Base-by-base conservation (phyloP, 257 asterid species). In the Lycium ferocissimum region DNA sequence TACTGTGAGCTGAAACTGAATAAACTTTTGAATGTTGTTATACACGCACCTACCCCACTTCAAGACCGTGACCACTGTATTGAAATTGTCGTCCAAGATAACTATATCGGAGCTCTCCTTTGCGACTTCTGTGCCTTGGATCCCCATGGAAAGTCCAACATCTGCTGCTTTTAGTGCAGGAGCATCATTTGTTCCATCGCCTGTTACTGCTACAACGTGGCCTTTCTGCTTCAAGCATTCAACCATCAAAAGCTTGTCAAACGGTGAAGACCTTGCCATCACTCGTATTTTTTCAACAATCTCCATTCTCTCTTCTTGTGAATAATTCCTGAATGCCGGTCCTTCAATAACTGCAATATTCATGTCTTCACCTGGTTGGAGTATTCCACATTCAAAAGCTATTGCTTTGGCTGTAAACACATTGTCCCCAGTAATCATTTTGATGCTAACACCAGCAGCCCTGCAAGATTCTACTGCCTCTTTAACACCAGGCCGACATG, bases 1-100 rank as follows among this genome's bases (percentile, higher is more conserved):
- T n/a, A 89, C 90, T 0, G 92, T 89, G 69, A 89, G 90, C 79
- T 89, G 92, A 65, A 89, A 89, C 69, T 89, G 90, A 47, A 89
- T 87, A 73, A 89, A 89, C 43, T 89, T 89, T 51, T 89, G 89
- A 54, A 89, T 88, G 33, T 89, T 89, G 79, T 57, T 84, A 35
- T 89, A 89, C 37, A 88, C 90, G 54, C 86, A 89, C 71, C 92
- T 80, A 35, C 90, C 92, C 92, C 92, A 89, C 58, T 78, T 65
- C 76, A 84, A 40, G 51, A 87, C 90, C 6, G 88, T 88, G 57
- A 88, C 91, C 26, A 88, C 83, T 0, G 89, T 84, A 2, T 89
- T 85, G 80, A 88, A 88, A 61, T 88, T 84, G n/a, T 88, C 91
- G 14, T 88, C 85, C 54, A 86, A 83, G 43, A 88, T 88, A 73